A percentile compares a stretch with the other conserved stretches of the same genome.
phyloP scores from a whole-genome alignment of 2,329 filamentous ascomycete species.

The Ophioceras dolichostomum region DNA sequence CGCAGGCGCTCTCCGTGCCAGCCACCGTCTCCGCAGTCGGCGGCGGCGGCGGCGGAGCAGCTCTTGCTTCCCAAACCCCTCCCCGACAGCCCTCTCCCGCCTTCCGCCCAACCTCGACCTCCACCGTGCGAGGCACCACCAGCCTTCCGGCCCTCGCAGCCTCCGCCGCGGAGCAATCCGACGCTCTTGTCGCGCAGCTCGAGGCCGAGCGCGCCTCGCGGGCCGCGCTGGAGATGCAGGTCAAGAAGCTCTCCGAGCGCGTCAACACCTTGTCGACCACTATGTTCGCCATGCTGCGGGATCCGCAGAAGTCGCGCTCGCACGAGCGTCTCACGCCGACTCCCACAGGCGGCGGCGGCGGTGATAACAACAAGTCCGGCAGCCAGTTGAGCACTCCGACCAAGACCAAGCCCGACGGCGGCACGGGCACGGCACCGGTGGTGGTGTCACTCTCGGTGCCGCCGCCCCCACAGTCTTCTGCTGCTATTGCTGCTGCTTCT shows the following conservation, averaged over 20 bases:
- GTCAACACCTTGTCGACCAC: slow-evolving; percentile 32
- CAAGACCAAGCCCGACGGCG: slow-evolving; percentile 16
- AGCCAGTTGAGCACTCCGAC: slow-evolving; percentile 2
- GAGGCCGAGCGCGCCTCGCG: slow-evolving; percentile 44
- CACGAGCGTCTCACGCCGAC: slow-evolving; percentile 11
- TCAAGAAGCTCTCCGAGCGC: slow-evolving; percentile 37
- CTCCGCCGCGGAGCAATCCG: slow-evolving; percentile 11
- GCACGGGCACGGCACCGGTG: slow-evolving; percentile 15
- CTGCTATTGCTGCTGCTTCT: no score
- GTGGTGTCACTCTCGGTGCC: neutral
- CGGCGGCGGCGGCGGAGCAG: no score
- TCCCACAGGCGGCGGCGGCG: neutral
- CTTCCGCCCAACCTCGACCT: slow-evolving; percentile 28
- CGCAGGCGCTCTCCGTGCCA: slow-evolving; percentile 13
- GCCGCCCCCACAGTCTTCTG: neutral
- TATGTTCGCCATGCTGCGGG: slow-evolving; percentile 23
- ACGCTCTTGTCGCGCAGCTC: slow-evolving; percentile 36
- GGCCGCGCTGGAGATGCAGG: slow-evolving; percentile 41
- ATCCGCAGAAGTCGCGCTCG: slow-evolving; percentile 20
- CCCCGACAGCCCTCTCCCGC: slow-evolving; percentile 8
- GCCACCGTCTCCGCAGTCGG: slow-evolving; percentile 6
- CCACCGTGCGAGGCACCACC: slow-evolving; percentile 33
- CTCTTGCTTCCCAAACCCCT: no score
- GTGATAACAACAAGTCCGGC: neutral
- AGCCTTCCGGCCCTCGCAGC: slow-evolving; percentile 26